These are phyloP conservation scores for Penicillium antarcticum DNA, from an alignment of 495 filamentous ascomycete species.

Conservation along the genomic window DNA sequence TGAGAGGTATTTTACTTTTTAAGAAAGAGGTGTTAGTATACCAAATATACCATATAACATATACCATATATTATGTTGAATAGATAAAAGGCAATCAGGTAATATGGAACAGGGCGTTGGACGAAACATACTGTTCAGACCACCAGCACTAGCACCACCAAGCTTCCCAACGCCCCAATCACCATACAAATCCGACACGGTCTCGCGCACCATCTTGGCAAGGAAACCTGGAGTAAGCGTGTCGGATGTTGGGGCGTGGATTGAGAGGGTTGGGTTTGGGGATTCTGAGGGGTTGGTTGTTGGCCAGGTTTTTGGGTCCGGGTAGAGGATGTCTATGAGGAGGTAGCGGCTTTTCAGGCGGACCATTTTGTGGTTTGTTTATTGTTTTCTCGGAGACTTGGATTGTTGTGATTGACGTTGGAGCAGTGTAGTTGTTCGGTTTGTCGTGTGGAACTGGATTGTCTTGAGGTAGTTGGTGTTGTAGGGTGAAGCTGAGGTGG, in stretches of 20 bases:
- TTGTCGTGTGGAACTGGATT: background rate
- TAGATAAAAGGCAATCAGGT: too few species aligned
- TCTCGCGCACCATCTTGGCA: conserved; percentile 61
- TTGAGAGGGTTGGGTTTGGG: conserved; percentile 49
- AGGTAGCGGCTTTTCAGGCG: conserved; percentile 94
- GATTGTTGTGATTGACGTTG: background rate
- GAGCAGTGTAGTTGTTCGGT: background rate
- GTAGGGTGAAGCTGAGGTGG: conserved; percentile 6
- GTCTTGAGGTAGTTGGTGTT: background rate
- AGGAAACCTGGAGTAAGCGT: conserved; percentile 61
- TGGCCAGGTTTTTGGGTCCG: conserved; percentile 47
- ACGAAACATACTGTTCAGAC: conserved; percentile 55
- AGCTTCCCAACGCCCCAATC: conserved; percentile 76
- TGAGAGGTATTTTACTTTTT: conserved; percentile 85
- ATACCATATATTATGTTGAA: too few species aligned
- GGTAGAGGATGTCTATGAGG: conserved; percentile 87
- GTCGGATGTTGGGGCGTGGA: conserved; percentile 73
- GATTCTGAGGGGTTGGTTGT: conserved; percentile 7
- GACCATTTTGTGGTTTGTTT: conserved; percentile 61
- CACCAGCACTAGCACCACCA: conserved; percentile 52
- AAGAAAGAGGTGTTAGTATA: background rate
- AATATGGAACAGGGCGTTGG: too few species aligned
- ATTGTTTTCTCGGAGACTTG: background rate
- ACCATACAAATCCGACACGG: conserved; percentile 74
- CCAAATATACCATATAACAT: too few species aligned